Evolutionary conservation across 441 rosid genomes (phyloP).

Genomic region (Eutrema salsugineum): DNA sequence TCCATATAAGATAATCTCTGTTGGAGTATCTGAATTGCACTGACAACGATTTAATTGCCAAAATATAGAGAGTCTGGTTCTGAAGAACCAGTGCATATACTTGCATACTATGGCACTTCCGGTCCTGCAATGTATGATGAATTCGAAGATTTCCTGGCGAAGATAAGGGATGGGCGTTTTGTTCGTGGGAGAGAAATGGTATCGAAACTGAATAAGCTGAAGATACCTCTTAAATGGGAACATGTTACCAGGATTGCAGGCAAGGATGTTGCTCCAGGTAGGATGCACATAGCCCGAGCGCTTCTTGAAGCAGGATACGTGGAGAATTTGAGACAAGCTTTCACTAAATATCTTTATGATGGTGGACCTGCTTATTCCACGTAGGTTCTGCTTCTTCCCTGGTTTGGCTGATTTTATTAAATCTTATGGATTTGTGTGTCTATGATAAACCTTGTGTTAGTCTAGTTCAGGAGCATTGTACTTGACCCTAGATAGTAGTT

Average conservation of each 20-base stretch:
- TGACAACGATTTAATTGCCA: conserved; percentile 11
- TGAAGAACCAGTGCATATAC: conserved; percentile 91
- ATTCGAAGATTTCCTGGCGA: conserved; percentile 57
- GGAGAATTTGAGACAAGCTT: conserved; percentile 85
- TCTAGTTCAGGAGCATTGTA: not conserved
- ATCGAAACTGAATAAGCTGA: conserved; percentile 69
- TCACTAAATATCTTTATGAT: conserved; percentile 71
- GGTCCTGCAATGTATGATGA: conserved; percentile 67
- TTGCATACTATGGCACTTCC: conserved; percentile 87
- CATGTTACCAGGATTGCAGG: conserved; percentile 86
- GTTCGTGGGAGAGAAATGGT: conserved; percentile 81
- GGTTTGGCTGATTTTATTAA: not conserved
- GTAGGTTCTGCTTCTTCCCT: conserved; percentile 34
- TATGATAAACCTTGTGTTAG: not conserved
- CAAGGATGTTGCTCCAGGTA: conserved; percentile 88
- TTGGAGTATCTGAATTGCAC: not conserved
- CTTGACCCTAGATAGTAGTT: not conserved
- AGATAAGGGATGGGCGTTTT: conserved; percentile 85
- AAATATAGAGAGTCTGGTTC: conserved; percentile 43
- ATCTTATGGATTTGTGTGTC: not conserved
- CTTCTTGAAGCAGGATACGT: conserved; percentile 93
- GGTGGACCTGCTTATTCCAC: conserved; percentile 93
- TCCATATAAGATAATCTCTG: not conserved
- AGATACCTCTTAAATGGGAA: conserved; percentile 87
- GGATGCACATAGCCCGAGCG: conserved; percentile 93